A percentile compares a stretch with the other conserved stretches of the same genome.
These are phyloP conservation scores for Cercospora zeae-maydis DNA, from an alignment of 2,329 filamentous ascomycete genomes.

Conservation along the genomic window DNA sequence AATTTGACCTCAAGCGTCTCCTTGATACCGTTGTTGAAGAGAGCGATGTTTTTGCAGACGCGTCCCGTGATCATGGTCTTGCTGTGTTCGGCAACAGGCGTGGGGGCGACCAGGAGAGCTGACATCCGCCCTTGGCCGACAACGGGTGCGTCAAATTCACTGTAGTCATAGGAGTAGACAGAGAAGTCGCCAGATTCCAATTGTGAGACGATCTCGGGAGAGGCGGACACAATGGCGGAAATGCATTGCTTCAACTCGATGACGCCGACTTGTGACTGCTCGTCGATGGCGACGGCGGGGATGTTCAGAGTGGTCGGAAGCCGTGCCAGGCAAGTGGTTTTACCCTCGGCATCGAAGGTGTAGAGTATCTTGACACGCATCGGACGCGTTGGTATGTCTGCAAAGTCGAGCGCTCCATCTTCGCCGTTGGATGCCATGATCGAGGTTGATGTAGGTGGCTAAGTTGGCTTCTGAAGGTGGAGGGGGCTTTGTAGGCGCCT, in stretches of 20 bases:
- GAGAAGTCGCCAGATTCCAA: slow-evolving; percentile 74
- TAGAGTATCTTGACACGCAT: slow-evolving; percentile 88
- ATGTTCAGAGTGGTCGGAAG: slow-evolving; percentile 76
- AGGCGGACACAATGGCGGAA: slow-evolving; percentile 71
- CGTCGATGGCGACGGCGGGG: slow-evolving; percentile 76
- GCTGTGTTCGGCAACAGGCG: slow-evolving; percentile 57
- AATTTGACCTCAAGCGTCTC: slow-evolving; percentile 93
- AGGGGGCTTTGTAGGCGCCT: slow-evolving; percentile 18
- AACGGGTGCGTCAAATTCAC: slow-evolving; percentile 86
- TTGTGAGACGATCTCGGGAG: slow-evolving; percentile 78
- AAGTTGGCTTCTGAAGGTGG: slow-evolving; percentile 17
- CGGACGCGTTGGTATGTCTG: slow-evolving; percentile 39
- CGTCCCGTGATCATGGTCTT: slow-evolving; percentile 80
- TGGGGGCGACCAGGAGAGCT: slow-evolving; percentile 65
- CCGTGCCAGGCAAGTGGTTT: slow-evolving; percentile 83
- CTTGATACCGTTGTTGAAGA: slow-evolving; percentile 77
- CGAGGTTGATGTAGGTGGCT: slow-evolving; percentile 25
- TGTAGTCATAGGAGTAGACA: slow-evolving; percentile 96
- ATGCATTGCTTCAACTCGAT: slow-evolving; percentile 85
- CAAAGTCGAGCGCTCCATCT: slow-evolving; percentile 26
- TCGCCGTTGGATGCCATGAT: slow-evolving; percentile 28
- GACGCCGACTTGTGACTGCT: slow-evolving; percentile 75
- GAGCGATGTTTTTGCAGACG: slow-evolving; percentile 78
- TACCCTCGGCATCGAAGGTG: slow-evolving; percentile 85
- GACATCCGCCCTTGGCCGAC: slow-evolving; percentile 96